A percentile compares a stretch with the other conserved stretches of the same genome.
phyloP scores from a whole-genome alignment of 2,329 filamentous ascomycete genomes.

The Fusarium sacchari region DNA sequence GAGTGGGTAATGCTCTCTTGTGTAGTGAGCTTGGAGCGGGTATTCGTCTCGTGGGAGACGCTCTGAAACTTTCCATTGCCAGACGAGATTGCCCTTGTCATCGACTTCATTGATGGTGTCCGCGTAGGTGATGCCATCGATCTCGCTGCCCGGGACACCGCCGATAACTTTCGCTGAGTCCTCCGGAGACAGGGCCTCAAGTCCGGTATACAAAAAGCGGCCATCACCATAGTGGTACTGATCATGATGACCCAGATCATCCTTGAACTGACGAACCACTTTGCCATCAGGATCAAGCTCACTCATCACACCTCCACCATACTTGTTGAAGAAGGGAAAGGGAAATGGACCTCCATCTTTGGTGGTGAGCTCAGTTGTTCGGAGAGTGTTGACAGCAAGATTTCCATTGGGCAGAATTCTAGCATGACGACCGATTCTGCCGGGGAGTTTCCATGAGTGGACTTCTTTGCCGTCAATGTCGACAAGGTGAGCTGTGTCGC shows the following conservation, averaged over 20 bases:
- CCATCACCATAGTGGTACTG: conserved; percentile 45
- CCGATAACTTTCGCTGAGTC: conserved; percentile 44
- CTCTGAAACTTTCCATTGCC: conserved; percentile 47
- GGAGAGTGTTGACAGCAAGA: conserved; percentile 45
- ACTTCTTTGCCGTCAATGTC: conserved; percentile 45
- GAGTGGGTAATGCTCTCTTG: conserved; percentile 46
- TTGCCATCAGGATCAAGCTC: conserved; percentile 42
- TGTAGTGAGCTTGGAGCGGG: conserved; percentile 46
- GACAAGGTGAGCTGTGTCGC: conserved; percentile 38
- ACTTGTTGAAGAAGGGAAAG: conserved; percentile 47
- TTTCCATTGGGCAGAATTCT: conserved; percentile 44
- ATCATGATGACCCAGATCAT: conserved; percentile 44
- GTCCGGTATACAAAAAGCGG: conserved; percentile 40
- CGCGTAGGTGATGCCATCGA: conserved; percentile 44
- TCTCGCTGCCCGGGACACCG: conserved; percentile 40
- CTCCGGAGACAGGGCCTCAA: conserved; percentile 41
- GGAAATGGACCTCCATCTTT: conserved; percentile 37
- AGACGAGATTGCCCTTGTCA: conserved; percentile 34
- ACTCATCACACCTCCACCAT: conserved; percentile 45
- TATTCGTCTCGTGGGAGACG: conserved; percentile 40
- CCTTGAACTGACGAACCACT: conserved; percentile 41
- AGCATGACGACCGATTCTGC: conserved; percentile 43
- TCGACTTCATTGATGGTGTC: conserved; percentile 47
- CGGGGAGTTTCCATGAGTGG: conserved; percentile 45
- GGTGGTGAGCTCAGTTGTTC: conserved; percentile 20